Evolutionary conservation across 192 early-diverging fungal species (phyloP).

Genomic region (Geranomyces michiganensis): DNA sequence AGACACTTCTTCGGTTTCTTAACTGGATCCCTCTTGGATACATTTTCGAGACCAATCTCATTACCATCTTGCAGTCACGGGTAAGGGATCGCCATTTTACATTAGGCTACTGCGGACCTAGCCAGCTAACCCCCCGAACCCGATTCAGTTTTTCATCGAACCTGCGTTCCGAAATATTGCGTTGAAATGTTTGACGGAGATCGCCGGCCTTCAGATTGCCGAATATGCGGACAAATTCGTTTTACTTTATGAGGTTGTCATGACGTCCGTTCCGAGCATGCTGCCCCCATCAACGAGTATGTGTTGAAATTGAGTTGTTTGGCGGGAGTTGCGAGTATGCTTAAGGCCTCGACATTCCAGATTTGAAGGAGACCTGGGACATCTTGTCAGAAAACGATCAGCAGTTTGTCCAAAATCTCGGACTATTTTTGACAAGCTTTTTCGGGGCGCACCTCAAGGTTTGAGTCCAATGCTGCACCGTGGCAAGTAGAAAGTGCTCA

Average conservation of each 20-base stretch:
- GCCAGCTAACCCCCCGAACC: not conserved
- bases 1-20: constrained; percentile 93
- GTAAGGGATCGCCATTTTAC: constrained; percentile 46
- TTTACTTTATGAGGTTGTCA: constrained; percentile 81
- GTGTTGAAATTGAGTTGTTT: constrained; percentile 3
- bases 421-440: constrained; percentile 88
- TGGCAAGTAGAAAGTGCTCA: not conserved
- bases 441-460: constrained; percentile 83
- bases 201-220: constrained; percentile 78
- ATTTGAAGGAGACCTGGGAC: constrained; percentile 64
- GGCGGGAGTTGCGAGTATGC: no score
- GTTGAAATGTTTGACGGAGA: constrained; percentile 96
- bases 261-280: constrained; percentile 68
- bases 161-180: constrained; percentile 90
- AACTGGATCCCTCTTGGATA: constrained; percentile 99
- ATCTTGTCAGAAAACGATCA: constrained; percentile 85
- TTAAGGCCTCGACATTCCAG: not conserved
- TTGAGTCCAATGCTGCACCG: constrained; percentile 5
- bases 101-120: not conserved
- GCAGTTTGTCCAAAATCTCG: constrained; percentile 95
- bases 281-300: constrained; percentile 71
- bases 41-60: constrained; percentile 94
- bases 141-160: constrained; percentile 76
- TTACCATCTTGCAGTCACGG: constrained; percentile 77
- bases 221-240: constrained; percentile 90